Evolutionary conservation across 805 yeast genomes (phyloP).

Genomic region (Gaillardinia entomophila): DNA sequence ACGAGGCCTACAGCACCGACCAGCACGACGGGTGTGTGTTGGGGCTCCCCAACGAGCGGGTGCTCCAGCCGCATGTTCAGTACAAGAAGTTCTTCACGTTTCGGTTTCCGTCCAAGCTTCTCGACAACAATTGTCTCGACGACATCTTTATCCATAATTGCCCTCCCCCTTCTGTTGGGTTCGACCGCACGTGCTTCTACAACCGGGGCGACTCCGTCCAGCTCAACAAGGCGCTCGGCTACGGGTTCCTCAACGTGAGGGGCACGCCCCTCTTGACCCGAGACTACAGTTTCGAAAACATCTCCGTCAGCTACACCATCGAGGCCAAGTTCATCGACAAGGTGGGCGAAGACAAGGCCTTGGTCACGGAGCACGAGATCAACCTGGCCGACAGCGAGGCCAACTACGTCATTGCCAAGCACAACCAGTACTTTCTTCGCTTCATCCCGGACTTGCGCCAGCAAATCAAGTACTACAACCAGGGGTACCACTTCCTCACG

Average conservation of each 20-base stretch:
- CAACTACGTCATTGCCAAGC: conserved; percentile 31
- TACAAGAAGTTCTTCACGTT: conserved; percentile 57
- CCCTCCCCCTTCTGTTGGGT: conserved; percentile 40
- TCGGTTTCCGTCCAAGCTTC: conserved; percentile 47
- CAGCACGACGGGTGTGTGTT: conserved; percentile 38
- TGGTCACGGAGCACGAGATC: conserved; percentile 29
- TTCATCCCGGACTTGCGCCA: conserved; percentile 33
- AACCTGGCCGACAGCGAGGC: conserved; percentile 27
- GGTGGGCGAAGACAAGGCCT: conserved; percentile 19
- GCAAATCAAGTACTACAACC: conserved; percentile 20
- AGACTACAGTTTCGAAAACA: conserved; percentile 40
- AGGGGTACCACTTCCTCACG: conserved; percentile 13
- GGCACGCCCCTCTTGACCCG: conserved; percentile 51
- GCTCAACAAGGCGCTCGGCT: conserved; percentile 42
- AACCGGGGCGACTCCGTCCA: conserved; percentile 28
- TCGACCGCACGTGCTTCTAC: conserved; percentile 31
- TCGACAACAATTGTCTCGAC: conserved; percentile 50
- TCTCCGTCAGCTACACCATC: conserved; percentile 46
- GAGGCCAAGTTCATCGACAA: conserved; percentile 53
- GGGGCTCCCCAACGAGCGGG: conserved; percentile 46
- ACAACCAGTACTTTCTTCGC: conserved; percentile 31
- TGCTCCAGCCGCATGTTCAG: conserved; percentile 41
- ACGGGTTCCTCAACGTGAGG: conserved; percentile 43
- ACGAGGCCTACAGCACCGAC: conserved; percentile 40
- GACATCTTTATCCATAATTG: conserved; percentile 29